These are phyloP conservation scores for Ceratocystis alfenasii DNA, from an alignment of 2,329 filamentous ascomycete genomes.

Conservation along the genomic window DNA sequence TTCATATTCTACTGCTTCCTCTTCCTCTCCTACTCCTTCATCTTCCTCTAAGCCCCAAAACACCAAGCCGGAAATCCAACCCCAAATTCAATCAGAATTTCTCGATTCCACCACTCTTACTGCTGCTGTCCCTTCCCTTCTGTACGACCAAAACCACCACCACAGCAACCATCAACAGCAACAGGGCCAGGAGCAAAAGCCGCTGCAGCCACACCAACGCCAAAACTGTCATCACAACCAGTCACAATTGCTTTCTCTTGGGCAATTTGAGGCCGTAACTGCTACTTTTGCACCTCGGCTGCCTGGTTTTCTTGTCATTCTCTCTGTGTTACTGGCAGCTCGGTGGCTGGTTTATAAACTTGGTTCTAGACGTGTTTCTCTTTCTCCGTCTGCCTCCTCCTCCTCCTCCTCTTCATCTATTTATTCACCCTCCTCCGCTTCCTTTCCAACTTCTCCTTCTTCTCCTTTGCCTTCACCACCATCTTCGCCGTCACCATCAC, in stretches of 20 bases:
- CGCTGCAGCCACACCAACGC: neutral
- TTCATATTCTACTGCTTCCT: neutral
- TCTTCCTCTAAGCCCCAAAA: neutral
- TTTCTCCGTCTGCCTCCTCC: neutral
- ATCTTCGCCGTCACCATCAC: neutral
- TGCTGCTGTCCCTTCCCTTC: neutral
- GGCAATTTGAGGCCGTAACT: slow-evolving; percentile 2
- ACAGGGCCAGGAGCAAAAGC: slow-evolving; percentile 1
- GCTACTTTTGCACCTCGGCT: slow-evolving; percentile 5
- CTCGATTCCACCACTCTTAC: neutral
- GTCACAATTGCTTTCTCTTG: neutral
- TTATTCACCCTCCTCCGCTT: neutral
- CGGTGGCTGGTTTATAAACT: slow-evolving; percentile 9
- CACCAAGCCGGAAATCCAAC: neutral
- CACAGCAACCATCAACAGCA: neutral
- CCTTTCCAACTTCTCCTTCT: neutral
- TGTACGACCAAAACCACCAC: slow-evolving; percentile 4
- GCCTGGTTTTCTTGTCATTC: slow-evolving; percentile 12
- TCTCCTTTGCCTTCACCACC: neutral
- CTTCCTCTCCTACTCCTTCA: neutral
- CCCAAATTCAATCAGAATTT: neutral
- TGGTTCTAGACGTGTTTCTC: neutral
- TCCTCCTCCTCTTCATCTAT: slow-evolving; percentile 1
- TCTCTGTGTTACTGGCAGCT: slow-evolving; percentile 3
- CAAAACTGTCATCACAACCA: slow-evolving; percentile 12